phyloP scores from a whole-genome alignment of 2,329 filamentous ascomycete species.

The Talaromyces sp. region DNA sequence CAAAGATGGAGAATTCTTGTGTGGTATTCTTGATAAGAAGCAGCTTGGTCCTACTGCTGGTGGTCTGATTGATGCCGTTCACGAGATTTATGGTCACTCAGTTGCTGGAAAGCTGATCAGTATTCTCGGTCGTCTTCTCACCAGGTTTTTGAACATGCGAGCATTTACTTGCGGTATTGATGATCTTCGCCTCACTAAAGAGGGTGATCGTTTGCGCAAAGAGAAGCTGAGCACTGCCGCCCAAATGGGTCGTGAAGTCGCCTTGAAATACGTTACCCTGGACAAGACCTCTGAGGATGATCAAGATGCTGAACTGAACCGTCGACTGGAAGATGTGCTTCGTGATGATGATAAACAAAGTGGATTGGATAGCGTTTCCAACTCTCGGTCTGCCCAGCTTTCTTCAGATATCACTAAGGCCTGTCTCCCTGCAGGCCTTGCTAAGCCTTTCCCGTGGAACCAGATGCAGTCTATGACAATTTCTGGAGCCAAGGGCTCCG shows the following conservation, averaged over 20 bases:
- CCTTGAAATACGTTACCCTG: conserved; percentile 85
- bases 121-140: conserved; percentile 84
- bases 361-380: conserved; percentile 86
- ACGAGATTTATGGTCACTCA: conserved; percentile 89
- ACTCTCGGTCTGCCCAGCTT: conserved; percentile 67
- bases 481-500: conserved; percentile 89
- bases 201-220: conserved; percentile 73
- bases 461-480: conserved; percentile 99
- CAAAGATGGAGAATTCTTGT: conserved; percentile 82
- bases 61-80: conserved; percentile 86
- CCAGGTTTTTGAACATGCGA: conserved; percentile 86
- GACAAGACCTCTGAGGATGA: conserved; percentile 64
- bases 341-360: conserved; percentile 90
- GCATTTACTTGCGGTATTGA: conserved; percentile 98
- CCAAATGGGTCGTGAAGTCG: conserved; percentile 74
- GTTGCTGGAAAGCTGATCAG: conserved; percentile 85
- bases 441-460: conserved; percentile 92
- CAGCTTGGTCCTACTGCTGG: conserved; percentile 87
- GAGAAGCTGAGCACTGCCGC: conserved; percentile 69
- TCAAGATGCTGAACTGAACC: conserved; percentile 70
- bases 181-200: conserved; percentile 80
- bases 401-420: conserved; percentile 76
- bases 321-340: conserved; percentile 83
- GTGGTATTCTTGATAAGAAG: conserved; percentile 91
- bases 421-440: conserved; percentile 79